A percentile compares a stretch with the other conserved stretches of the same genome.
Conservation (phyloP, 352 stramenopile genomes). For the Aphanomyces astaci region DNA sequence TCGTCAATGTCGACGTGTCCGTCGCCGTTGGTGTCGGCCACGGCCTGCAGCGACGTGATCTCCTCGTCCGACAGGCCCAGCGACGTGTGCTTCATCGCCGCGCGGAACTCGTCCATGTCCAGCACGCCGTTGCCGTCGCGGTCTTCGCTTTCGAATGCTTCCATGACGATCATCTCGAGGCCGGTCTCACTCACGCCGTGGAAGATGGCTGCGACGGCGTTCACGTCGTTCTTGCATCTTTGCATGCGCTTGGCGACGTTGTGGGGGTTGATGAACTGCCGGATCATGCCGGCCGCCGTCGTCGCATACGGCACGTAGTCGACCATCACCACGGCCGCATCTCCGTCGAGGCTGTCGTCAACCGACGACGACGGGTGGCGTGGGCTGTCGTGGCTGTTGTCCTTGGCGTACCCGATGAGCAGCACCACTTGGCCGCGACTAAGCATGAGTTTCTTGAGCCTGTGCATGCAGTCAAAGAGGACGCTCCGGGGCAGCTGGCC, state of each 20-base stretch:
- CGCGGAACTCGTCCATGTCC: slow-evolving; percentile 27
- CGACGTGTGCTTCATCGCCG: slow-evolving; percentile 55
- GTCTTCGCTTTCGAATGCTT: slow-evolving; percentile 44
- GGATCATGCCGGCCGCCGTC: slow-evolving; percentile 10
- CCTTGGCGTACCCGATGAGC: slow-evolving; percentile 17
- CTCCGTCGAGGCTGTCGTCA: background rate
- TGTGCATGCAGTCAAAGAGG: slow-evolving; percentile 12
- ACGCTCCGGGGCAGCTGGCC: slow-evolving; percentile 2
- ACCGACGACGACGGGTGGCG: background rate
- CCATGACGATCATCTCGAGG: slow-evolving; percentile 34
- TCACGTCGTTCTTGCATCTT: slow-evolving; percentile 30
- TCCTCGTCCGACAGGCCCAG: slow-evolving; percentile 42
- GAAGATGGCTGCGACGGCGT: slow-evolving; percentile 24
- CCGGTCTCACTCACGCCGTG: slow-evolving; percentile 43
- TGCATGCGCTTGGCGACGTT: slow-evolving; percentile 11
- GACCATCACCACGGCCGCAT: background rate
- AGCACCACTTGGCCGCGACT: slow-evolving; percentile 7
- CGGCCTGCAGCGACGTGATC: slow-evolving; percentile 50
- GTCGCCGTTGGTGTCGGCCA: slow-evolving; percentile 75
- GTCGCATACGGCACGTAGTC: slow-evolving; percentile 11
- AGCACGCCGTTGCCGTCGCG: slow-evolving; percentile 63
- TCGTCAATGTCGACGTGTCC: slow-evolving; percentile 82
- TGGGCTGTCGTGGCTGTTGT: background rate
- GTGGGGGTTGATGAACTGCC: slow-evolving; percentile 16
- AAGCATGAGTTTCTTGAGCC: slow-evolving; percentile 21